phyloP scores from a whole-genome alignment of 345 rosid species.

The Syzygium grande region DNA sequence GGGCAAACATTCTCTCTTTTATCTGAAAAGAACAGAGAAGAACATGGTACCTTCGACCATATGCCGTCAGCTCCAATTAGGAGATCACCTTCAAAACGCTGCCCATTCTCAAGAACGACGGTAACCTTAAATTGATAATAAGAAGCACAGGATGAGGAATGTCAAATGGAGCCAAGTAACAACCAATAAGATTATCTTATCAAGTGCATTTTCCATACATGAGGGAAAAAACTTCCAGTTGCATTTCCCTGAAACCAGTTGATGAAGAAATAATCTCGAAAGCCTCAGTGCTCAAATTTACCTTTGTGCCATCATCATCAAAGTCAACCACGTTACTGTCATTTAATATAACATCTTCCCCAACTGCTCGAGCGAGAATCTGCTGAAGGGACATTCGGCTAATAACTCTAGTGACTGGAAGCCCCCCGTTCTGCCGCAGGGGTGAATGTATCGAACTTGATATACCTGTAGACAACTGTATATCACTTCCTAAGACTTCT shows the following conservation, averaged over 20 bases:
- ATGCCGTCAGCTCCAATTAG: constrained; percentile 97
- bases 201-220: not conserved
- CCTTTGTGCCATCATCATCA: constrained; percentile 79
- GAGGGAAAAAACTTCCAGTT: not conserved
- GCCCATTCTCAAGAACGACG: constrained; percentile 75
- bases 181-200: not conserved
- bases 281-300: constrained; percentile 11
- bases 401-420: constrained; percentile 86
- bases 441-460: constrained; percentile 93
- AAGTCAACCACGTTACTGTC: constrained; percentile 80
- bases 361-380: constrained; percentile 70
- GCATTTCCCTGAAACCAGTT: not conserved
- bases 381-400: constrained; percentile 89
- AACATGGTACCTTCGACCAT: constrained; percentile 71
- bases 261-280: not conserved
- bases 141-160: constrained; percentile 4
- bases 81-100: constrained; percentile 66
- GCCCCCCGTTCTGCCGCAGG: constrained; percentile 86
- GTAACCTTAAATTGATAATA: constrained; percentile 41
- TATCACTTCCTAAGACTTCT: constrained; percentile 7
- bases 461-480: constrained; percentile 47
- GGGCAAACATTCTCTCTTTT: not conserved
- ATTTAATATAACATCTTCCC: constrained; percentile 69
- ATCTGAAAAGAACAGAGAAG: not conserved
- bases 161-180: not conserved